A percentile compares a stretch with the other conserved stretches of the same genome.
Conservation (phyloP, 2,329 filamentous ascomycete genomes). For the Pseudogymnoascus sp. region DNA sequence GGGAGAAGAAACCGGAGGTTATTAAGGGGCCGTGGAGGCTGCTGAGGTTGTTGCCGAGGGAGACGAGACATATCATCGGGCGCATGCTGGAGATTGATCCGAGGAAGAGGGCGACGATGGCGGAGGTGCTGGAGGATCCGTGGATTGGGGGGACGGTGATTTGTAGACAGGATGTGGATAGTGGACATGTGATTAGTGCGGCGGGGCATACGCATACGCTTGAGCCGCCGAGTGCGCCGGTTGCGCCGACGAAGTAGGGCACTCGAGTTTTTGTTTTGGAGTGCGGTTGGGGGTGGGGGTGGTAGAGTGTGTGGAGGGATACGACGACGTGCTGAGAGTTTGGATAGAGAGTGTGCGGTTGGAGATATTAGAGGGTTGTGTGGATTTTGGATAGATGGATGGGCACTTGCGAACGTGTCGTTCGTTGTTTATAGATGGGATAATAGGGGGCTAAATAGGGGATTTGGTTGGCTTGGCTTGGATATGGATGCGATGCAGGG, state of each 20-base stretch:
- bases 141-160: constrained; percentile 85
- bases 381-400: not conserved
- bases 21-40: constrained; percentile 92
- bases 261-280: too few species aligned
- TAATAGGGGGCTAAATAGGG: not conserved
- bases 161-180: constrained; percentile 72
- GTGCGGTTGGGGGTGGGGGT: not conserved
- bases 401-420: not conserved
- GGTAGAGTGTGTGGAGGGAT: not conserved
- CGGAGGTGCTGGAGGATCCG: constrained; percentile 77
- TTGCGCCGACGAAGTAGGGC: constrained; percentile 26
- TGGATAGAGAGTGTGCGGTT: not conserved
- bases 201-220: constrained; percentile 77
- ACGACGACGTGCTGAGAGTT: not conserved
- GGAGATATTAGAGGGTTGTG: not conserved
- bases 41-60: constrained; percentile 75
- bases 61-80: constrained; percentile 82
- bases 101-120: constrained; percentile 71
- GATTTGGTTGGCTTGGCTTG: not conserved
- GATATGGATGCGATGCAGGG: not conserved
- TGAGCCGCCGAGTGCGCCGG: constrained; percentile 55
- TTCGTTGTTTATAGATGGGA: not conserved
- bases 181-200: constrained; percentile 62
- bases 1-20: constrained; percentile 58
- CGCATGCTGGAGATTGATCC: constrained; percentile 89